Base-by-base conservation (phyloP, 1,139 yeast species). In the Tardiomyces digboiensis region DNA sequence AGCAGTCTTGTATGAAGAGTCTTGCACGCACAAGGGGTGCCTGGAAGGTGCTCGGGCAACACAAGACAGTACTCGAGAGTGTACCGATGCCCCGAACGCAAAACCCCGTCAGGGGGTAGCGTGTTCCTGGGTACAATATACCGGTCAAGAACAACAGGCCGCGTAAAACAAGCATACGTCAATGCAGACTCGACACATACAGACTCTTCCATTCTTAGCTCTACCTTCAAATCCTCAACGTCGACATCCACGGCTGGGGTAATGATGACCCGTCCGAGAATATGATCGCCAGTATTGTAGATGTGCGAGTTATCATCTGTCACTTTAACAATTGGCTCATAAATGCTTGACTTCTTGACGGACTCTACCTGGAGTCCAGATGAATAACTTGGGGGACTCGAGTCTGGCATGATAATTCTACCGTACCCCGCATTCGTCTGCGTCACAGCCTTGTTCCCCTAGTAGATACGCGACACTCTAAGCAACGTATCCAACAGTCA, bases 41-140 rank as follows among this genome's bases (percentile, higher is more conserved):
- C 46, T 2, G 49, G 42, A 8, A 50, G 37, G 19, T 16, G 14
- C 18, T 45, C 49, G 2, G 57, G 57, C 3, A 54, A 42, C 13
- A 43, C 46, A 29, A 54, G 19, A 2, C 56, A 49, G 37, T 44
- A 54, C 7, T 47, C 40, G 38, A 53, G 49, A 7, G 46, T 26
- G 38, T 54, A 54, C 23, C 41, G 39, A 19, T 36, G 46, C 1
- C 57, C 57, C 36, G 46, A 44, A 18, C 39, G 42, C 21, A 53
- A 42, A 14, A 46, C 41, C 10, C 26, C 36, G 22, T 49, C 53
- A 7, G 23, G 46, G 0, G 57, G 52, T 29, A 51, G 48, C 16
- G 48, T 47, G 33, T 46, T 49, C 7, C 36, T 40, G 14, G 47
- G 51, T 19, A 53, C 44, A 3, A 41, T 39, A 36, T 50, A 49